phyloP scores from a whole-genome alignment of 768 basidiomycete genomes.

The Auricularia sp. region DNA sequence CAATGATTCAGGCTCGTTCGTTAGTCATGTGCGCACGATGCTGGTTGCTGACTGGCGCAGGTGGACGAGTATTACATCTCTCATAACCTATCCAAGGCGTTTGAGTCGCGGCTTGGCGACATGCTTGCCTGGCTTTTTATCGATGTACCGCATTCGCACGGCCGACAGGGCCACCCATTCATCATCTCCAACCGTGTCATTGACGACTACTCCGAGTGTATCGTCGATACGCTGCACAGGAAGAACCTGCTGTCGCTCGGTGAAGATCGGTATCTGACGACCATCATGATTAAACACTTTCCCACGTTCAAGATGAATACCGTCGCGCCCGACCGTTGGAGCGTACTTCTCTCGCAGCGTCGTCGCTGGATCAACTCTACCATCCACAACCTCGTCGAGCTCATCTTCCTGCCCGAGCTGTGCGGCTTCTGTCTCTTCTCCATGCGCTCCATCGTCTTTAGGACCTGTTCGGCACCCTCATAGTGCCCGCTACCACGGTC shows the following conservation, averaged over 20 bases:
- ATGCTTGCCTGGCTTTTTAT: constrained; percentile 94
- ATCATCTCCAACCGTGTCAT: constrained; percentile 95
- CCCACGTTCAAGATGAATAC: constrained; percentile 94
- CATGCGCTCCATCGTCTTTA: constrained; percentile 93
- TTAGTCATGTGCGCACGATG: constrained; percentile 2
- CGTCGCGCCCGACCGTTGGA: constrained; percentile 84
- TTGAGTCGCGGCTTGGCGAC: constrained; percentile 90
- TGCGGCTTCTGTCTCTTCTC: constrained; percentile 97
- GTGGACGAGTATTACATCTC: constrained; percentile 95
- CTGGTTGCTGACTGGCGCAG: constrained; percentile 16
- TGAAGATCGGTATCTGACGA: constrained; percentile 93
- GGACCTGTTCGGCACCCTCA: constrained; percentile 81
- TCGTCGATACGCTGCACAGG: constrained; percentile 91
- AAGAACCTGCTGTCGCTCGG: constrained; percentile 92
- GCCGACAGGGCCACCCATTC: constrained; percentile 95
- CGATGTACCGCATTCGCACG: constrained; percentile 85
- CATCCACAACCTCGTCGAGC: constrained; percentile 84
- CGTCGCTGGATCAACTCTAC: constrained; percentile 98
- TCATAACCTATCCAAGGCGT: constrained; percentile 88
- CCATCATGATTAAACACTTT: constrained; percentile 89
- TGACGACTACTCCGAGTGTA: constrained; percentile 87
- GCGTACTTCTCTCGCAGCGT: constrained; percentile 81
- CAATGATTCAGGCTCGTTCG: constrained; percentile 78
- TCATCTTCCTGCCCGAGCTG: constrained; percentile 76
- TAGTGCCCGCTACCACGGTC: constrained; percentile 80